A percentile compares a stretch with the other conserved stretches of the same genome.
These are phyloP conservation scores for Tetrapisispora pingtungensis DNA, from an alignment of 805 yeast genomes.

Conservation along the genomic window DNA sequence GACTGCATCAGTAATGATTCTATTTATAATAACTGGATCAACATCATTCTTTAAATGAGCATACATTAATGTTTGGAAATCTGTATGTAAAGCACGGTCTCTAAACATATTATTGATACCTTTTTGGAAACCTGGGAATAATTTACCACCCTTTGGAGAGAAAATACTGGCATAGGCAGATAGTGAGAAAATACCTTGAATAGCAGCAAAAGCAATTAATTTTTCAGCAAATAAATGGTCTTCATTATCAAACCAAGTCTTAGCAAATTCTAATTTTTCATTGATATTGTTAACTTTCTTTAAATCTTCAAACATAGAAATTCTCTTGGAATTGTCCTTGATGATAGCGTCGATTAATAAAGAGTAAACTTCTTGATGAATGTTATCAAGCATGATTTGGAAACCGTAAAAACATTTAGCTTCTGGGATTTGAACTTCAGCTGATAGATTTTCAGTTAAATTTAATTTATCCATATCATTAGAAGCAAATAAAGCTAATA, in stretches of 20 bases:
- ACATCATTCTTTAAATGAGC: slow-evolving; percentile 89
- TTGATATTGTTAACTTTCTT: slow-evolving; percentile 86
- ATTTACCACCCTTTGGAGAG: slow-evolving; percentile 94
- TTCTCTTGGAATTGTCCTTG: slow-evolving; percentile 86
- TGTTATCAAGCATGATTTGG: slow-evolving; percentile 99
- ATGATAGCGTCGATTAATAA: slow-evolving; percentile 85
- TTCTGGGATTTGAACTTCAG: slow-evolving; percentile 94
- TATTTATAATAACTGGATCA: slow-evolving; percentile 59
- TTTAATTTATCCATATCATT: slow-evolving; percentile 96
- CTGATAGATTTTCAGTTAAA: slow-evolving; percentile 90
- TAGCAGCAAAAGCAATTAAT: slow-evolving; percentile 95
- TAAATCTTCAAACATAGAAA: slow-evolving; percentile 80
- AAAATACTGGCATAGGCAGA: slow-evolving; percentile 96
- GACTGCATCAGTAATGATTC: slow-evolving; percentile 89
- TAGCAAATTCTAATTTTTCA: slow-evolving; percentile 95
- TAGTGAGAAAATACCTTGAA: slow-evolving; percentile 94
- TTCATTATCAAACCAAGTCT: slow-evolving; percentile 85
- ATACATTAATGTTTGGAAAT: slow-evolving; percentile 89
- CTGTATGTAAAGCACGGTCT: slow-evolving; percentile 97
- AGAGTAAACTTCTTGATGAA: slow-evolving; percentile 94
- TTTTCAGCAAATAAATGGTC: slow-evolving; percentile 88
- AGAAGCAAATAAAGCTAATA: slow-evolving; percentile 91
- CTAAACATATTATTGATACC: slow-evolving; percentile 93
- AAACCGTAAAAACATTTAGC: slow-evolving; percentile 97
- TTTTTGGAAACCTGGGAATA: slow-evolving; percentile 95